Conservation (phyloP, 1,284 basidiomycete species). For the Malassezia vespertilionis region DNA sequence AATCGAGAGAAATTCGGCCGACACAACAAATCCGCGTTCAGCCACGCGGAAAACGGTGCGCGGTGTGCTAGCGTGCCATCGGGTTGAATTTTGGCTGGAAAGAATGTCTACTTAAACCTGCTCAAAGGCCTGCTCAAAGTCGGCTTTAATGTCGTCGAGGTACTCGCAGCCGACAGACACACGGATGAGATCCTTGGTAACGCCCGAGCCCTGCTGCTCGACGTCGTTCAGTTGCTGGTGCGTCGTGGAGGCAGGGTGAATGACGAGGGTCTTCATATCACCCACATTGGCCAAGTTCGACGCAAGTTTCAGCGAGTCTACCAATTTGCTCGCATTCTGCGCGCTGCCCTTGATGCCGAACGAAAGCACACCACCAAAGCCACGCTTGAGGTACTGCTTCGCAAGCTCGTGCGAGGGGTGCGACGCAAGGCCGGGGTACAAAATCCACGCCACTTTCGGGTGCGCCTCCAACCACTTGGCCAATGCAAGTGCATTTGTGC, state of each 20-base stretch:
- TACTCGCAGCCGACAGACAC: slow-evolving; percentile 73
- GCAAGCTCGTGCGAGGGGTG: slow-evolving; percentile 61
- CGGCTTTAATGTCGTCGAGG: slow-evolving; percentile 60
- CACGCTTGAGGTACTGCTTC: slow-evolving; percentile 49
- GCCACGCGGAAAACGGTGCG: no score
- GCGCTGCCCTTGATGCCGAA: slow-evolving; percentile 68
- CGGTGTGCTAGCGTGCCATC: not conserved
- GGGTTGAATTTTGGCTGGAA: not conserved
- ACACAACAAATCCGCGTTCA: not conserved
- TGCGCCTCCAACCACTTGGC: slow-evolving; percentile 65
- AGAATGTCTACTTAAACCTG: not conserved
- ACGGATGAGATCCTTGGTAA: slow-evolving; percentile 68
- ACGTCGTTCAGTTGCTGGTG: slow-evolving; percentile 64
- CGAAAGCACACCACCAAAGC: slow-evolving; percentile 66
- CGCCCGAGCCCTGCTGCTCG: slow-evolving; percentile 62
- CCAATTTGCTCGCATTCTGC: slow-evolving; percentile 57
- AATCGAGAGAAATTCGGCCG: no score
- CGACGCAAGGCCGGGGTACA: slow-evolving; percentile 62
- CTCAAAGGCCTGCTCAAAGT: slow-evolving; percentile 60
- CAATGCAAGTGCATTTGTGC: slow-evolving; percentile 62
- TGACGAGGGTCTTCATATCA: slow-evolving; percentile 44
- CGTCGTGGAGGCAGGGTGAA: slow-evolving; percentile 69
- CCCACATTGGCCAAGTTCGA: slow-evolving; percentile 42
- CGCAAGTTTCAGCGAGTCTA: slow-evolving; percentile 65
- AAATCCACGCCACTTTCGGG: slow-evolving; percentile 66